phyloP scores from a whole-genome alignment of 164 flowering plant species.

The Sextonia rubra region DNA sequence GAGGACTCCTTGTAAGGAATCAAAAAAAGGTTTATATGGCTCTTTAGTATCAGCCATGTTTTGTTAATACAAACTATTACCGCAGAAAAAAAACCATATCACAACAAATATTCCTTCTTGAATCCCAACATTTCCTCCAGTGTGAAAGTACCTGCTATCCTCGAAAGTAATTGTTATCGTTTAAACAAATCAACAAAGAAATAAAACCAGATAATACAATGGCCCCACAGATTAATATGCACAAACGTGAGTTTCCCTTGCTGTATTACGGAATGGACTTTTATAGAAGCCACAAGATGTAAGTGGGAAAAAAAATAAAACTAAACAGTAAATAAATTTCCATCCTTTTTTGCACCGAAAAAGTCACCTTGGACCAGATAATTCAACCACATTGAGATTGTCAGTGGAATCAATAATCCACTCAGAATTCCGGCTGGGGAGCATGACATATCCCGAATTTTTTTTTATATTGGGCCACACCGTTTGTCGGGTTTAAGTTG shows the following conservation, averaged over 20 bases:
- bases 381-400: constrained; percentile 66
- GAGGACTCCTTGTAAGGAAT: not conserved
- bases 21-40: too few species aligned
- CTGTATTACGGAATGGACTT: not conserved
- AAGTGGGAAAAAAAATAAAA: not conserved
- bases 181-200: not conserved
- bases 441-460: too few species aligned
- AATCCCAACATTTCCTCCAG: not conserved
- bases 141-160: too few species aligned
- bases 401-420: constrained; percentile 75
- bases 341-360: not conserved
- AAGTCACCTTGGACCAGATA: constrained; percentile 82
- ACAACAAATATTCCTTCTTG: not conserved
- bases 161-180: not conserved
- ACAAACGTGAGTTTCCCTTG: not conserved
- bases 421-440: constrained; percentile 47
- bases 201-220: not conserved
- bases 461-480: too few species aligned
- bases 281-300: constrained; percentile 10
- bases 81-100: not conserved
- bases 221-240: not conserved
- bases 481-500: too few species aligned
- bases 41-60: not conserved
- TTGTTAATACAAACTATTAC: not conserved
- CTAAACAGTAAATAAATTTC: not conserved